These are phyloP conservation scores for Leptodermis oblonga DNA, from an alignment of 257 asterid species.

Conservation along the genomic window DNA sequence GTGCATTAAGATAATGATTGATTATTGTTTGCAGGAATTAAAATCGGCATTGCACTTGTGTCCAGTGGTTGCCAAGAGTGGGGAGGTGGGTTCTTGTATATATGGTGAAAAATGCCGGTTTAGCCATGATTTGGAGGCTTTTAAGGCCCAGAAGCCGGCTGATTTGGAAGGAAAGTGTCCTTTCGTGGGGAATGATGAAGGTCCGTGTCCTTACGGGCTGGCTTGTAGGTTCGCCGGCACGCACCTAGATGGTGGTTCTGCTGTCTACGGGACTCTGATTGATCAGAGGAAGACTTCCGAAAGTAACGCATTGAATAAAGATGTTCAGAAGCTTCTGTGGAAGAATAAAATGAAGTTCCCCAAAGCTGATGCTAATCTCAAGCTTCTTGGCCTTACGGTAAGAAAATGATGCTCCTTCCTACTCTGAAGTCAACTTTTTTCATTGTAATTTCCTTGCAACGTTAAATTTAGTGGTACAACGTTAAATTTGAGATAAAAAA, in stretches of 20 bases:
- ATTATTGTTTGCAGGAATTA: slow-evolving; percentile 39
- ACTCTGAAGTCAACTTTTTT: background rate
- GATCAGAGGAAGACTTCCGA: slow-evolving; percentile 36
- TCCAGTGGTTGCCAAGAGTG: slow-evolving; percentile 76
- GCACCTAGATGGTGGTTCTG: slow-evolving; percentile 40
- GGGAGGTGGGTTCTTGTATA: slow-evolving; percentile 53
- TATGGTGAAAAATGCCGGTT: slow-evolving; percentile 74
- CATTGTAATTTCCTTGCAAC: too few relatives aligned
- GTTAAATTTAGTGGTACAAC: too few relatives aligned
- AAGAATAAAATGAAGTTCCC: slow-evolving; percentile 83
- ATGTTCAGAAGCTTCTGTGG: slow-evolving; percentile 93
- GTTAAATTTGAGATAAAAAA: too few relatives aligned
- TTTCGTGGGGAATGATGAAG: slow-evolving; percentile 39
- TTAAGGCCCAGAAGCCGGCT: slow-evolving; percentile 74
- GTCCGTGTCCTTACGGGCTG: slow-evolving; percentile 79
- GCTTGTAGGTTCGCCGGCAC: slow-evolving; percentile 82
- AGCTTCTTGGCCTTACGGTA: slow-evolving; percentile 72
- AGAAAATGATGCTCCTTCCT: background rate
- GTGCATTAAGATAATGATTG: too few relatives aligned
- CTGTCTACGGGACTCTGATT: slow-evolving; percentile 12
- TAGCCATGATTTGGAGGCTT: slow-evolving; percentile 90
- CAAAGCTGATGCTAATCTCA: slow-evolving; percentile 71
- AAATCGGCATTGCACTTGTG: slow-evolving; percentile 76
- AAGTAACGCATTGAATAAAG: slow-evolving; percentile 63
- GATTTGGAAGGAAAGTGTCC: slow-evolving; percentile 89